Base-by-base conservation (phyloP, 2,329 filamentous ascomycete genomes). In the Pseudopyrenochaeta lycopersici region DNA sequence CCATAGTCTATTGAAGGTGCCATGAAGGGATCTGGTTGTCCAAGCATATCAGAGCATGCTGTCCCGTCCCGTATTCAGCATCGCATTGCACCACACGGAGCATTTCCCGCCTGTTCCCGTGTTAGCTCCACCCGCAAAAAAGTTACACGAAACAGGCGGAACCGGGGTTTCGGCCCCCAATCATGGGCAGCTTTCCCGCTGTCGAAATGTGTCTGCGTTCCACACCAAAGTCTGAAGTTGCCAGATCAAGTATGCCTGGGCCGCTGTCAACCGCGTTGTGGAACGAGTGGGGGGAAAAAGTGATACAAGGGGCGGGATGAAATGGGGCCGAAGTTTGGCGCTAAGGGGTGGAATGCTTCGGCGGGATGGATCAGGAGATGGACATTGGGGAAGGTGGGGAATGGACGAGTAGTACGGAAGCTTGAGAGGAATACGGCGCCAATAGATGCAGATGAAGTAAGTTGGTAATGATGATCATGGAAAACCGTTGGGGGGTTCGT, bases 141-240 rank as follows among this genome's bases (percentile, higher is more conserved):
- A 36, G n/a, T 36, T n/a, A 15, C 33, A 36, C 33, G 23, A 15
- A 36, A 36, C 33, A 15, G 7, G 33, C 4, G 20, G 39, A 41
- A 41, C 35, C 35, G 11, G 7, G 23, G 17, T 27, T 39, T 31
- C 17, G 40, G 40, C 40, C 40, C 40, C 50, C 51, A 54, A 54
- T 54, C 51, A 49, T 31, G 40, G 9, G 9, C 6, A 9, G 32
- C 27, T 17, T 44, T 54, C 45, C 51, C 51, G 51, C 51, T 54
- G 51, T 49, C 45, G 31, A 38, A 48, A 48, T 27, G 38, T 38
- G 50, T 44, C 51, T 54, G 45, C 18, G 39, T 54, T 54, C 51
- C 3, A 54, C 35, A 14, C 12, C 29, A 20, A n/a, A 17, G 21
- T 9, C 12, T 9, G 6, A 3, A 31, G 33, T 45, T 53, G 20